These are phyloP conservation scores for Podospora fimiseda DNA, from an alignment of 495 filamentous ascomycete species.

Conservation along the genomic window DNA sequence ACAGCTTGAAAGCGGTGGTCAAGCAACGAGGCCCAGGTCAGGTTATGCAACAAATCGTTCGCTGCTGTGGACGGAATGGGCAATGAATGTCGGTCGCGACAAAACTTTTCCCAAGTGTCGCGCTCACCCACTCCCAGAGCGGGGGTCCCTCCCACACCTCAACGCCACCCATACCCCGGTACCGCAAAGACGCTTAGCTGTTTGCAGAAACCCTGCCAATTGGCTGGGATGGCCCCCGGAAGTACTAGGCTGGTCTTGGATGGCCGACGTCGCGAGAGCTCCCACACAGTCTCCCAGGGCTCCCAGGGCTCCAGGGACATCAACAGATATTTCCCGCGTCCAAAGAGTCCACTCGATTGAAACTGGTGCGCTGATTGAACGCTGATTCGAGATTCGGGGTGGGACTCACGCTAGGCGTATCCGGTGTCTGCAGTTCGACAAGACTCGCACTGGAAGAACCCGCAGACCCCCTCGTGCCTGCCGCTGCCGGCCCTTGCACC, in stretches of 20 bases:
- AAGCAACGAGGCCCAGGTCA: too few species aligned
- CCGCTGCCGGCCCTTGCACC: constrained; percentile 1
- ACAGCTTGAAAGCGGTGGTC: neutral
- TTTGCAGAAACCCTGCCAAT: constrained; percentile 3
- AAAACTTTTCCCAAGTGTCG: neutral
- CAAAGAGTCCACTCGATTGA: neutral
- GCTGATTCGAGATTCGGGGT: neutral
- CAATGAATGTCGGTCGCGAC: neutral
- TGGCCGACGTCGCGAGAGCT: neutral
- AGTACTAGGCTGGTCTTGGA: neutral
- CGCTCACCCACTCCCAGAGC: constrained; percentile 2
- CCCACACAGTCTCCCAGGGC: neutral
- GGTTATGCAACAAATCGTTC: too few species aligned
- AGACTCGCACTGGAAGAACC: too few species aligned
- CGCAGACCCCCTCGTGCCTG: too few species aligned
- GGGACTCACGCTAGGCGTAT: constrained; percentile 4
- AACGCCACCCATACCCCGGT: constrained; percentile 8
- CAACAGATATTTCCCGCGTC: constrained; percentile 4
- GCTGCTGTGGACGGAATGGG: too few species aligned
- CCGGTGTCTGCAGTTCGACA: constrained; percentile 1
- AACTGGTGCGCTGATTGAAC: neutral
- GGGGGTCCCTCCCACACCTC: constrained; percentile 10
- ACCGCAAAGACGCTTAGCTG: constrained; percentile 5
- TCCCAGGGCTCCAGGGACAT: neutral
- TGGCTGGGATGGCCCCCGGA: constrained; percentile 2